Evolutionary conservation across 2,329 filamentous ascomycete genomes (phyloP).

Genomic region (Conoideocrella luteorostrata): DNA sequence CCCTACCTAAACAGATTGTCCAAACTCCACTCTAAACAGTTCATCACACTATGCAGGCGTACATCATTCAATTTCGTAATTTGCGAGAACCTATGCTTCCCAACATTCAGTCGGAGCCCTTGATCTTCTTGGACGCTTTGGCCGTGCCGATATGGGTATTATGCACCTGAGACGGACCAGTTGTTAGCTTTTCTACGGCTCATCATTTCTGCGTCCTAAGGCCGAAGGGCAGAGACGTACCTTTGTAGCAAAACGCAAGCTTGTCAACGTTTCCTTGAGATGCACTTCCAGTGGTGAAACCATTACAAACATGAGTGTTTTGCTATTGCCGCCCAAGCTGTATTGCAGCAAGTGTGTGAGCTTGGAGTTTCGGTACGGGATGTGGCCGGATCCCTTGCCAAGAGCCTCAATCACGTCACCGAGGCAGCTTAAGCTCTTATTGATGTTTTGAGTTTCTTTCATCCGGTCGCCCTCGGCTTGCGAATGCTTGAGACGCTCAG

Average conservation of each 20-base stretch:
- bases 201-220: background rate
- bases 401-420: conserved; percentile 92
- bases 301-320: conserved; percentile 99
- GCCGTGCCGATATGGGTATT: conserved; percentile 91
- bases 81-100: background rate
- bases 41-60: conserved; percentile 3
- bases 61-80: conserved; percentile 8
- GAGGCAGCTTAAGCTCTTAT: conserved; percentile 84
- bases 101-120: conserved; percentile 17
- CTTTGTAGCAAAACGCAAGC: conserved; percentile 92
- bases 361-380: conserved; percentile 96
- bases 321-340: conserved; percentile 88
- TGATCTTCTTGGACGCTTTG: conserved; percentile 63
- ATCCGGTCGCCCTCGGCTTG: conserved; percentile 80
- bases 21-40: conserved; percentile 2
- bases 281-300: conserved; percentile 87
- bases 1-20: conserved; percentile 1
- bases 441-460: conserved; percentile 96
- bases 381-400: conserved; percentile 74
- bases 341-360: conserved; percentile 93
- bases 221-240: conserved; percentile 49
- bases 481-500: conserved; percentile 82
- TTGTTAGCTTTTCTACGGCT: conserved; percentile 6
- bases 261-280: conserved; percentile 86
- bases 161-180: conserved; percentile 57